Evolutionary conservation across 225 moss, liverwort and hornwort species (phyloP).

Genomic region (Pleurozium schreberi): DNA sequence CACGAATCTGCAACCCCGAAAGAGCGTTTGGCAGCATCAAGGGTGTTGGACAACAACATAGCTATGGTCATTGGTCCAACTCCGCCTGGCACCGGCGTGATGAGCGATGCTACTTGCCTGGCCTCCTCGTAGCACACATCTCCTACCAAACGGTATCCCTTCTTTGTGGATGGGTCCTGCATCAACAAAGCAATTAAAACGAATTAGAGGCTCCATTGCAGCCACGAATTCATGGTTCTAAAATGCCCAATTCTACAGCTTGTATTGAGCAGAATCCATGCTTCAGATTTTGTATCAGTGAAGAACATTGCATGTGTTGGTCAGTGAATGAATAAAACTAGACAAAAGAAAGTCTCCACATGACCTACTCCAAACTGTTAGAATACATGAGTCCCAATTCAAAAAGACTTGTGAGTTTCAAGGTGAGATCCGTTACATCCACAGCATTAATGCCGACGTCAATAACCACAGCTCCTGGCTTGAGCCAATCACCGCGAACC

Average conservation of each 20-base stretch:
- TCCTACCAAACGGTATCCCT: conserved; percentile 81
- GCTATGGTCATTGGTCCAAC: conserved; percentile 98
- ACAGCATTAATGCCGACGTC: conserved; percentile 94
- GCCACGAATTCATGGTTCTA: background rate
- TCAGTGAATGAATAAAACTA: background rate
- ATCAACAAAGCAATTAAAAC: background rate
- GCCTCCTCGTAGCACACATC: conserved; percentile 73
- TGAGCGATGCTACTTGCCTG: conserved; percentile 69
- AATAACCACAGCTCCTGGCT: conserved; percentile 88
- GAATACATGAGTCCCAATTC: background rate
- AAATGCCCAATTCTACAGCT: background rate
- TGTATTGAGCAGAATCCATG: too few relatives aligned
- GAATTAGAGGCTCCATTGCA: background rate
- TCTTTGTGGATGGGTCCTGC: conserved; percentile 50
- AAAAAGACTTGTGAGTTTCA: background rate
- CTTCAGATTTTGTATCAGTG: background rate
- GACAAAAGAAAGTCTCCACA: background rate
- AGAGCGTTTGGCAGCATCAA: conserved; percentile 68
- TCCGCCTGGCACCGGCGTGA: conserved; percentile 94
- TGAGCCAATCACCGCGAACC: conserved; percentile 87
- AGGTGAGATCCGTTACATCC: conserved; percentile 30
- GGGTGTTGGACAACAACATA: conserved; percentile 86
- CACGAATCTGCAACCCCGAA: conserved; percentile 11
- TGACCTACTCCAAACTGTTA: background rate
- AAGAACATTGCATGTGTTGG: background rate